phyloP scores from a whole-genome alignment of 352 stramenopile species.

The Globisporangium barbulae region DNA sequence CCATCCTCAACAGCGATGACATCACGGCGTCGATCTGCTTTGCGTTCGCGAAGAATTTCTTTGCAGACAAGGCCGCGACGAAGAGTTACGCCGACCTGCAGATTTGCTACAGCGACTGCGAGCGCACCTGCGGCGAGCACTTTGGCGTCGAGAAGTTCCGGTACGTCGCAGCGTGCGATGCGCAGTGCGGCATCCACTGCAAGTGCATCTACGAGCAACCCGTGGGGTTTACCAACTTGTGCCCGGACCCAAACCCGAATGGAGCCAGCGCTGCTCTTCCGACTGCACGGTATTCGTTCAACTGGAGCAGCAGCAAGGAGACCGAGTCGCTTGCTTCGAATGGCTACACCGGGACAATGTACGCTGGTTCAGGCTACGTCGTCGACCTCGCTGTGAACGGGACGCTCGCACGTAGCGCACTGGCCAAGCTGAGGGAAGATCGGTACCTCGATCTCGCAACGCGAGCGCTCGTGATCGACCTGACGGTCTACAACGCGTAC shows the following conservation, averaged over 20 bases:
- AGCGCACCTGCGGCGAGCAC: slow-evolving; percentile 31
- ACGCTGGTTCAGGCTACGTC: slow-evolving; percentile 58
- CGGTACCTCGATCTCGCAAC: slow-evolving; percentile 62
- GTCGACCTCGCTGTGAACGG: slow-evolving; percentile 45
- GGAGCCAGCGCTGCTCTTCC: slow-evolving; percentile 30
- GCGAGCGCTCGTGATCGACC: slow-evolving; percentile 55
- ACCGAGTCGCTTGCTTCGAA: slow-evolving; percentile 21
- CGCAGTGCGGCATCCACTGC: slow-evolving; percentile 49
- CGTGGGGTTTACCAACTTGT: slow-evolving; percentile 34
- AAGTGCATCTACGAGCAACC: slow-evolving; percentile 70
- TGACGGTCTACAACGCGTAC: slow-evolving; percentile 66
- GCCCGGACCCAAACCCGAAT: slow-evolving; percentile 49
- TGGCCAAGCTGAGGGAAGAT: slow-evolving; percentile 34
- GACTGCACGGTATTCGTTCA: slow-evolving; percentile 43
- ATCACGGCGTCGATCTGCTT: slow-evolving; percentile 42
- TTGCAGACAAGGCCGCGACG: slow-evolving; percentile 31
- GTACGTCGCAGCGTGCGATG: slow-evolving; percentile 39
- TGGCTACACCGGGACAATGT: slow-evolving; percentile 35
- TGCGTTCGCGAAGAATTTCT: slow-evolving; percentile 45
- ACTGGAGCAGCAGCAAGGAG: slow-evolving; percentile 35
- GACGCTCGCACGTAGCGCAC: slow-evolving; percentile 19
- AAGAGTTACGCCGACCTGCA: slow-evolving; percentile 51
- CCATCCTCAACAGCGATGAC: slow-evolving; percentile 53
- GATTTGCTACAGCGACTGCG: slow-evolving; percentile 54
- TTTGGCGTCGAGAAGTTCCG: slow-evolving; percentile 61